phyloP scores from a whole-genome alignment of 345 rosid species.

The Rhodamnia argentea region DNA sequence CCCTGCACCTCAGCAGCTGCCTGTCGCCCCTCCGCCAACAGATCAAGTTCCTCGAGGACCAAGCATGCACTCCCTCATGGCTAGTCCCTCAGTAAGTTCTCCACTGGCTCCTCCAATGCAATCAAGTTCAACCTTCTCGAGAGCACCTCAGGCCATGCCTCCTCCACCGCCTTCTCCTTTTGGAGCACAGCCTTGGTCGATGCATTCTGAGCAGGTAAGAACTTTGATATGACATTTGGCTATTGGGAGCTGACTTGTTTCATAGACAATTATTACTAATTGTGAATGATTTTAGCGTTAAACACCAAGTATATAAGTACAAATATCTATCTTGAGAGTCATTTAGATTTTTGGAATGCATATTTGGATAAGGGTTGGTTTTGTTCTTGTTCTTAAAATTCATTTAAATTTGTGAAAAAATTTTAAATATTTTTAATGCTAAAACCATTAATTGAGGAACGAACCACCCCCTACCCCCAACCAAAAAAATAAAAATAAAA shows the following conservation, averaged over 20 bases:
- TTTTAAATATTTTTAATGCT: background rate
- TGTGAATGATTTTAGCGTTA: background rate
- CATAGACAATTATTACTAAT: background rate
- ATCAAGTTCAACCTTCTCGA: slow-evolving; percentile 24
- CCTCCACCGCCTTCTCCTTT: slow-evolving; percentile 42
- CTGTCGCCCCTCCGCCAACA: slow-evolving; percentile 35
- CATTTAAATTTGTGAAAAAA: background rate
- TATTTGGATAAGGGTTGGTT: background rate
- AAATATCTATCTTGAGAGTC: background rate
- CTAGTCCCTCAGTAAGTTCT: slow-evolving; percentile 22
- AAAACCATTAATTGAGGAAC: background rate
- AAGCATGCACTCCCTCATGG: slow-evolving; percentile 27
- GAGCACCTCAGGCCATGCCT: slow-evolving; percentile 19
- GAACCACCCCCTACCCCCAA: background rate
- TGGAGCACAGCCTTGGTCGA: slow-evolving; percentile 48
- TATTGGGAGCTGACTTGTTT: background rate
- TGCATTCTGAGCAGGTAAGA: slow-evolving; percentile 37
- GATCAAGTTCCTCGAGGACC: slow-evolving; percentile 36
- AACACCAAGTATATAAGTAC: background rate
- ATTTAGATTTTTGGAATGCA: background rate
- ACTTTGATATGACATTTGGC: background rate
- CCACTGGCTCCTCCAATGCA: slow-evolving; percentile 28
- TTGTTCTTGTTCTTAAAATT: background rate
- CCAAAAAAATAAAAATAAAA: background rate
- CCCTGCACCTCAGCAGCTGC: slow-evolving; percentile 25